phyloP scores from a whole-genome alignment of 1,139 yeast species.

The Yueomyces sp. region DNA sequence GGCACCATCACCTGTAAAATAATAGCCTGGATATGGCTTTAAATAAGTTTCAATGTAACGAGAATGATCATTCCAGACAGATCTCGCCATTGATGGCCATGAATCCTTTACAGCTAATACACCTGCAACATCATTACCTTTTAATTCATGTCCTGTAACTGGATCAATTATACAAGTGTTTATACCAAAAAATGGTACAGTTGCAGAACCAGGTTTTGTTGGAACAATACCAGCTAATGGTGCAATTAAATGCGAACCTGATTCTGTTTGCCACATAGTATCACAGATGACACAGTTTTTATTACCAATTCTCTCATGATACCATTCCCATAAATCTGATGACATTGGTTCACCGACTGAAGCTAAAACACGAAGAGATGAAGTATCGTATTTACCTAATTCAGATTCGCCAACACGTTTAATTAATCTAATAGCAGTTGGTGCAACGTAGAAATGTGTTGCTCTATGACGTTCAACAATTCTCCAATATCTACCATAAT shows the following conservation, averaged over 20 bases:
- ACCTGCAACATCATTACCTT: slow-evolving; percentile 57
- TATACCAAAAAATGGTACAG: slow-evolving; percentile 67
- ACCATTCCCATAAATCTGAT: slow-evolving; percentile 91
- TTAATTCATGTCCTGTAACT: slow-evolving; percentile 52
- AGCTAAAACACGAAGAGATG: slow-evolving; percentile 65
- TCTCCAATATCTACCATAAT: slow-evolving; percentile 72
- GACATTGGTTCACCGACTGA: slow-evolving; percentile 92
- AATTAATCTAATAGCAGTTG: slow-evolving; percentile 73
- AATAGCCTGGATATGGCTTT: slow-evolving; percentile 55
- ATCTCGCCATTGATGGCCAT: slow-evolving; percentile 75
- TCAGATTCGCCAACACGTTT: slow-evolving; percentile 79
- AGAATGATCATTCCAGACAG: slow-evolving; percentile 58
- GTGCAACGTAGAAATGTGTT: slow-evolving; percentile 80
- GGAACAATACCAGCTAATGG: slow-evolving; percentile 55
- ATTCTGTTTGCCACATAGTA: slow-evolving; percentile 80
- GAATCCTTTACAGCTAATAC: slow-evolving; percentile 57
- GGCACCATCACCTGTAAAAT: slow-evolving; percentile 76
- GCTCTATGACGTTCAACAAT: slow-evolving; percentile 67
- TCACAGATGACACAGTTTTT: slow-evolving; percentile 63
- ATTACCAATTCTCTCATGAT: slow-evolving; percentile 65
- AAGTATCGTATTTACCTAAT: slow-evolving; percentile 73
- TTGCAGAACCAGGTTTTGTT: slow-evolving; percentile 70
- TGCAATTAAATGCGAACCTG: slow-evolving; percentile 61
- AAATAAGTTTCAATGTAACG: slow-evolving; percentile 61
- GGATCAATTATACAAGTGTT: slow-evolving; percentile 62